These are phyloP conservation scores for Penicillium bovifimosum DNA, from an alignment of 495 filamentous ascomycete species.

Conservation along the genomic window DNA sequence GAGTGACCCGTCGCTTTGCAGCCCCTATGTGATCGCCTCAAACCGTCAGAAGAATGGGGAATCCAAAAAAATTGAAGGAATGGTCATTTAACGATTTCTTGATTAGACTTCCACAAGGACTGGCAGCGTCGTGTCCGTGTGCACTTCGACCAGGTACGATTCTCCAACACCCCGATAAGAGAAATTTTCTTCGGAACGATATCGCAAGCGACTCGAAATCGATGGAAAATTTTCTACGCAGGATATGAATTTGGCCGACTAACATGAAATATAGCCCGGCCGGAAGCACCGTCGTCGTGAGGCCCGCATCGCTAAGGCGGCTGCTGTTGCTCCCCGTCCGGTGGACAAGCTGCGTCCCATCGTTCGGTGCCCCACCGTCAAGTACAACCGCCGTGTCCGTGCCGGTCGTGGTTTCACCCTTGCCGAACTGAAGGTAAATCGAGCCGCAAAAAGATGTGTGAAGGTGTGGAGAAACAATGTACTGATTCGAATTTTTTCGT, in stretches of 20 bases:
- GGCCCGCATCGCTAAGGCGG: constrained; percentile 86
- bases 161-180: constrained; percentile 15
- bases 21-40: constrained; percentile 1
- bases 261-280: constrained; percentile 64
- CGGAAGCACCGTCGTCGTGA: constrained; percentile 87
- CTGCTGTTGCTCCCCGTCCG: constrained; percentile 87
- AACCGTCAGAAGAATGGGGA: background rate
- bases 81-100: constrained; percentile 27
- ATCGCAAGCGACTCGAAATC: constrained; percentile 15
- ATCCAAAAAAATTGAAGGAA: constrained; percentile 17
- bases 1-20: constrained; percentile 37
- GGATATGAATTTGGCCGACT: constrained; percentile 21
- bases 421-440: constrained; percentile 88
- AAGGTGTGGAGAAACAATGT: constrained; percentile 3
- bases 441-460: constrained; percentile 4
- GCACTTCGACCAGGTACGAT: constrained; percentile 97
- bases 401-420: constrained; percentile 96
- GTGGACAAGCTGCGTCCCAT: constrained; percentile 95
- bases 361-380: constrained; percentile 89
- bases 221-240: constrained; percentile 11
- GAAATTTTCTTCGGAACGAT: constrained; percentile 17
- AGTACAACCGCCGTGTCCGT: constrained; percentile 98
- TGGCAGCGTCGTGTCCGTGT: constrained; percentile 97
- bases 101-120: constrained; percentile 97
- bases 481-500: constrained; percentile 12